phyloP scores from a whole-genome alignment of 1,139 yeast genomes.

The Taphrina pruni region DNA sequence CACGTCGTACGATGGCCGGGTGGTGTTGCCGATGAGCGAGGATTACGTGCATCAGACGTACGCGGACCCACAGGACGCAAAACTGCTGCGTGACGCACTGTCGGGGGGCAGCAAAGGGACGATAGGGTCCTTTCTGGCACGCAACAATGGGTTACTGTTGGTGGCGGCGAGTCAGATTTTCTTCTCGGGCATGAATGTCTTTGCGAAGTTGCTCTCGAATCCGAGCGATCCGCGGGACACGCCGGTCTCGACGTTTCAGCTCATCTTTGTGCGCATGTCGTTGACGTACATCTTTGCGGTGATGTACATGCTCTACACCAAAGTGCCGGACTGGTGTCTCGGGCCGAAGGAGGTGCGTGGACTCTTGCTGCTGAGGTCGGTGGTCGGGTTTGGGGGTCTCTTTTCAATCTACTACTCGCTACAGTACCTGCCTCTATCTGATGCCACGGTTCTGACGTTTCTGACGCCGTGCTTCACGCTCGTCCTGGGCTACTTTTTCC shows the following conservation, averaged over 20 bases:
- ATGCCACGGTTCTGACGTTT: slow-evolving; percentile 80
- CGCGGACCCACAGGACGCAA: slow-evolving; percentile 26
- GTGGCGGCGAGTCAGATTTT: slow-evolving; percentile 60
- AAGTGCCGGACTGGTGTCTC: slow-evolving; percentile 64
- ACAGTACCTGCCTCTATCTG: slow-evolving; percentile 74
- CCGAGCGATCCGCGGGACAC: slow-evolving; percentile 56
- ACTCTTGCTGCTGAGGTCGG: slow-evolving; percentile 67
- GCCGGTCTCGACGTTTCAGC: slow-evolving; percentile 77
- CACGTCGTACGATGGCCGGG: slow-evolving; percentile 33
- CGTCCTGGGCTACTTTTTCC: slow-evolving; percentile 68
- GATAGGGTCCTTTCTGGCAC: slow-evolving; percentile 14
- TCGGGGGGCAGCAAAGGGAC: background rate
- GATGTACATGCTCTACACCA: slow-evolving; percentile 40
- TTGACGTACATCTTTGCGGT: slow-evolving; percentile 26
- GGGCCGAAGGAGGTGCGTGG: slow-evolving; percentile 69
- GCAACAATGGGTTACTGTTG: slow-evolving; percentile 44
- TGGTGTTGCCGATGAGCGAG: slow-evolving; percentile 33
- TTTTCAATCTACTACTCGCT: slow-evolving; percentile 76
- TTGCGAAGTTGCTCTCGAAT: slow-evolving; percentile 73
- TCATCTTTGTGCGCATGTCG: slow-evolving; percentile 73
- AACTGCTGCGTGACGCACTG: slow-evolving; percentile 14
- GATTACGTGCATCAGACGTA: slow-evolving; percentile 32
- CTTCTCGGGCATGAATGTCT: slow-evolving; percentile 75
- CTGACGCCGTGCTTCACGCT: slow-evolving; percentile 80
- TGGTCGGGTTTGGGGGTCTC: slow-evolving; percentile 78